Evolutionary conservation across 192 early-diverging fungal species (phyloP).

Genomic region (Podochytrium sp.): DNA sequence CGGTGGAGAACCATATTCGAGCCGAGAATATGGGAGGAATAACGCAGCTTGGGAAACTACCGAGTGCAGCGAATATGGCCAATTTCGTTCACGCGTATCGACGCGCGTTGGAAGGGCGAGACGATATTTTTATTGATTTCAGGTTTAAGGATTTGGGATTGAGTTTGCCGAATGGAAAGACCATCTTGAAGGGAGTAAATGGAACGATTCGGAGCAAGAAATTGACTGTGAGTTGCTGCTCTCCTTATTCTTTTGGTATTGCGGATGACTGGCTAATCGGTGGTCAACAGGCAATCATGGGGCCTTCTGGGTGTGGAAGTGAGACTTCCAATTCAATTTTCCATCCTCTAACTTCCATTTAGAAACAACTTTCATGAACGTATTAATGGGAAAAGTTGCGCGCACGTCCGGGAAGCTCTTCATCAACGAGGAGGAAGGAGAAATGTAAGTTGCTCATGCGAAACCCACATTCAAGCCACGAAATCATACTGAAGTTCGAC

Average conservation of each 20-base stretch:
- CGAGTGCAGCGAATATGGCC: neutral
- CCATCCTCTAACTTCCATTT: neutral
- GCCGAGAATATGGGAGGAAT: too few relatives aligned
- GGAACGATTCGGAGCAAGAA: conserved; percentile 16
- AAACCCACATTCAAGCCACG: neutral
- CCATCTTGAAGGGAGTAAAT: conserved; percentile 14
- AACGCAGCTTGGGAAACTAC: too few relatives aligned
- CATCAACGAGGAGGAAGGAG: neutral
- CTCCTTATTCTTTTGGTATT: neutral
- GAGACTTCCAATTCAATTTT: neutral
- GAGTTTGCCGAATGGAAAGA: conserved; percentile 35
- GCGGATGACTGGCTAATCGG: neutral
- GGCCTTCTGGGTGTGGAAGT: conserved; percentile 46
- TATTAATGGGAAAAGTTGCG: conserved; percentile 17
- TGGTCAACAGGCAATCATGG: conserved; percentile 51
- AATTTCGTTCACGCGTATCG: neutral
- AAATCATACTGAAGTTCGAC: too few relatives aligned
- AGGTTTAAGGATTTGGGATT: conserved; percentile 53
- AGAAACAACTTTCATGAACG: conserved; percentile 20
- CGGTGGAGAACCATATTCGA: too few relatives aligned
- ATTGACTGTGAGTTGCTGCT: conserved; percentile 13
- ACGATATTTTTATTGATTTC: conserved; percentile 53
- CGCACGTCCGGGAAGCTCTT: neutral
- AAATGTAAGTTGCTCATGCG: neutral
- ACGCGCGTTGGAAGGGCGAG: conserved; percentile 7